Conservation (phyloP, 2,329 filamentous ascomycete genomes). For the Paecilomyces fulvus region DNA sequence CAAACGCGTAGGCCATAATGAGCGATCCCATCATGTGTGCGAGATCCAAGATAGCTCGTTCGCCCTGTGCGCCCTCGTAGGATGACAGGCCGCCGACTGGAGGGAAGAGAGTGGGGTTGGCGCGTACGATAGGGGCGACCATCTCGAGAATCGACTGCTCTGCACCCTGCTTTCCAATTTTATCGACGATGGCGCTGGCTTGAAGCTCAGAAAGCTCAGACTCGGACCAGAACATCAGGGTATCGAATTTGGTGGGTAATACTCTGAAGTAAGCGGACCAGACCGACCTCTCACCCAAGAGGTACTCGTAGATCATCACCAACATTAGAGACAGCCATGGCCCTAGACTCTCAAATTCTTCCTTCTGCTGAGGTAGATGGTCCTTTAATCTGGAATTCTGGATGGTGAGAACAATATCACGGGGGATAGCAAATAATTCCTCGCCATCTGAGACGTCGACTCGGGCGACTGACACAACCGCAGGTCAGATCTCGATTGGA, state of each 20-base stretch:
- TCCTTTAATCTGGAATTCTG: conserved; percentile 61
- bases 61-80: conserved; percentile 30
- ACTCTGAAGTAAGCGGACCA: conserved; percentile 76
- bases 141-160: conserved; percentile 58
- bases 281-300: conserved; percentile 49
- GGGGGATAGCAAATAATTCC: conserved; percentile 71
- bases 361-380: conserved; percentile 42
- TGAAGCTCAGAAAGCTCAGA: conserved; percentile 64
- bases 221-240: conserved; percentile 80
- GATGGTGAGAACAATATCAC: conserved; percentile 59
- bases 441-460: conserved; percentile 65
- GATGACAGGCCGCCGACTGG: conserved; percentile 29
- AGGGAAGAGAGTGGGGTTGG: conserved; percentile 35
- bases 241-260: conserved; percentile 65
- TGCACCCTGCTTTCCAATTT: conserved; percentile 66
- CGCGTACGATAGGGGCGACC: conserved; percentile 45
- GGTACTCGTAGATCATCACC: conserved; percentile 69
- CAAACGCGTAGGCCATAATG: conserved; percentile 91
- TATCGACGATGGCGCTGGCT: conserved; percentile 65
- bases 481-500: neutral
- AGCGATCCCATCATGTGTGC: conserved; percentile 78
- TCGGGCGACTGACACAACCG: conserved; percentile 52
- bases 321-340: conserved; percentile 59
- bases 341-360: conserved; percentile 42
- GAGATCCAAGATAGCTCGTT: conserved; percentile 43